Percentiles rank a stretch among this genome's conserved stretches.
Evolutionary conservation across 1,284 basidiomycete genomes (phyloP).

Genomic region (Meira nashicola): DNA sequence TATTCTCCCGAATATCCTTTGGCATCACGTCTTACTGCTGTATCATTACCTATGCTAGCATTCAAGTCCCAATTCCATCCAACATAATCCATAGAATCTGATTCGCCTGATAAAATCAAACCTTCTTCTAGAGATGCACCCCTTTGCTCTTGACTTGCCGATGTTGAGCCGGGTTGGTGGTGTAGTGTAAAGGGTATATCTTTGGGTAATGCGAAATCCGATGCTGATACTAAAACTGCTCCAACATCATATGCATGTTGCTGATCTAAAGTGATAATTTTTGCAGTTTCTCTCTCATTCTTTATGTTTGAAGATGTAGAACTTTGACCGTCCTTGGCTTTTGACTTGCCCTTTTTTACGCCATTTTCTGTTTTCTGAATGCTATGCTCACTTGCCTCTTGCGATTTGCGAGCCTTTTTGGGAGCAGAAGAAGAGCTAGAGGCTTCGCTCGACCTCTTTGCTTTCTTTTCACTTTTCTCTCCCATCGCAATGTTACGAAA

Average conservation of each 20-base stretch:
- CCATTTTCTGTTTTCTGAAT: no score
- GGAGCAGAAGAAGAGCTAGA: no score
- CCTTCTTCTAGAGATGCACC: slow-evolving; percentile 23
- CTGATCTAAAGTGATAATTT: no score
- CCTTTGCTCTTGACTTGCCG: background rate
- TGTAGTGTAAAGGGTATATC: background rate
- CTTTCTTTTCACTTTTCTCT: no score
- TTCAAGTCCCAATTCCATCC: slow-evolving; percentile 32
- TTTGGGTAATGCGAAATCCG: background rate
- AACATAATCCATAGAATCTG: slow-evolving; percentile 37
- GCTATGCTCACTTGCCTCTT: no score
- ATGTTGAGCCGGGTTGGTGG: background rate
- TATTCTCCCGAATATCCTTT: slow-evolving; percentile 48
- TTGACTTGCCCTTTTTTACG: no score
- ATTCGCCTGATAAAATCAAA: slow-evolving; percentile 38
- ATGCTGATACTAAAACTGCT: background rate
- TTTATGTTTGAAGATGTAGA: no score
- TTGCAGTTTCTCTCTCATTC: no score
- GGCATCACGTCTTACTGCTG: slow-evolving; percentile 29
- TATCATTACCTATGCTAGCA: slow-evolving; percentile 18
- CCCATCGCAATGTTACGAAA: no score
- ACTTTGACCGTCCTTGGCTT: no score
- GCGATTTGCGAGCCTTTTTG: no score
- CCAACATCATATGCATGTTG: slow-evolving; percentile 3
- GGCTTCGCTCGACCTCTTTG: no score